Evolutionary conservation across 805 yeast species (phyloP), one percentile per base, ranked within the genome.

Genomic region (Scheffersomyces coipomensis): DNA sequence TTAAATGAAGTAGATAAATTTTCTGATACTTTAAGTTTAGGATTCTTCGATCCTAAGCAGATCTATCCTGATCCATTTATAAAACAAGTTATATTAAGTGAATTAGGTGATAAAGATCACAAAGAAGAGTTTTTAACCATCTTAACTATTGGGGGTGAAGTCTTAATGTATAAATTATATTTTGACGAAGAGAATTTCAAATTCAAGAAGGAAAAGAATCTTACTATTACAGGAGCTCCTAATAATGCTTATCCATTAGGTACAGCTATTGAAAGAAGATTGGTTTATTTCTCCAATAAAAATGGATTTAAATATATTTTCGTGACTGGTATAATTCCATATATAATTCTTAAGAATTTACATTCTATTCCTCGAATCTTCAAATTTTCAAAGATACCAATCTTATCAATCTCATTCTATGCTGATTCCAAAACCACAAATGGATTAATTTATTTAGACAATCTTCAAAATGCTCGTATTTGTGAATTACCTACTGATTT

Each of bases 111-210:
- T 50, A 56, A 62, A 7, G 47, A 56, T 24, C 34, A 51, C 5
- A 70, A 74, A 32, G 83, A 81, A 34, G 89, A 85, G 48, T 80
- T 80, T 55, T 58, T 89, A 42, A 73, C 88, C 0, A 68, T 87
- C 6, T 62, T 88, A 36, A 88, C 95, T 0, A 78, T 81, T 54
- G 93, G 95, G 38, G 95, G 95, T 49, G 93, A 88, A 56, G 65
- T 88, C 2, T 66, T 79, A 25, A 64, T 85, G 36, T 89, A 88
- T 57, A 80, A 79, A 48, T 64, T 81, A 25, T 78, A 62, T 44
- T 66, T 66, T 43, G 78, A 72, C 49, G 75, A 75, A 13, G 72
- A 59, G 19, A 66, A 61, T 44, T 73, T 57, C 45, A 59, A 53
- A 35, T 67, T 73, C 27, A 46, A 53, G 35, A 78, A 73, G 54